Conservation (phyloP, 768 basidiomycete genomes). For the Termitomyces sp. region DNA sequence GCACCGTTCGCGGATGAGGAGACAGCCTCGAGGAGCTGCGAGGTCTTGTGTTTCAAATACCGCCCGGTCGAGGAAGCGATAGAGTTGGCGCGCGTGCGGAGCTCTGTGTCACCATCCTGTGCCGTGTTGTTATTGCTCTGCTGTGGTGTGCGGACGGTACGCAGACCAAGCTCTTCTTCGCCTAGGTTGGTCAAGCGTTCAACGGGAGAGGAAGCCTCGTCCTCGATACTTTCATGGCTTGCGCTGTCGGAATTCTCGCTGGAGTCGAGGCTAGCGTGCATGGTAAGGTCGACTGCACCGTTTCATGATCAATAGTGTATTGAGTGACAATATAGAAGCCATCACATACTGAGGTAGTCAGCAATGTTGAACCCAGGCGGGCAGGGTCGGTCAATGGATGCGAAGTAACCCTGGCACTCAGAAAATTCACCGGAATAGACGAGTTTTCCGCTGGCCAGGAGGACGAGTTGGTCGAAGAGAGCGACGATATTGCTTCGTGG, state of each 20-base stretch:
- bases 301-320: neutral
- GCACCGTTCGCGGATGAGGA: slow-evolving; percentile 20
- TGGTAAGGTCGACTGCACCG: slow-evolving; percentile 61
- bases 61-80: slow-evolving; percentile 36
- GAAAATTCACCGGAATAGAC: slow-evolving; percentile 79
- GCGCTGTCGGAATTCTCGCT: slow-evolving; percentile 19
- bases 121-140: slow-evolving; percentile 21
- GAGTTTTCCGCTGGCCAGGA: slow-evolving; percentile 78
- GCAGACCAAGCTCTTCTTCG: slow-evolving; percentile 70
- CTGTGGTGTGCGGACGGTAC: slow-evolving; percentile 31
- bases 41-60: slow-evolving; percentile 67
- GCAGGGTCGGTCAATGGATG: slow-evolving; percentile 73
- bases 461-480: slow-evolving; percentile 86
- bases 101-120: slow-evolving; percentile 43
- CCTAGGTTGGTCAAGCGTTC: slow-evolving; percentile 37
- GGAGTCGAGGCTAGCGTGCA: slow-evolving; percentile 45
- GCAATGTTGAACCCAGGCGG: slow-evolving; percentile 96
- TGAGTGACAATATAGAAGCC: neutral
- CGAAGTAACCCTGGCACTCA: slow-evolving; percentile 78
- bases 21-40: slow-evolving; percentile 63
- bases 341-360: slow-evolving; percentile 81
- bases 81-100: slow-evolving; percentile 40
- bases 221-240: slow-evolving; percentile 22
- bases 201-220: slow-evolving; percentile 14
- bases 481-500: slow-evolving; percentile 97